Evolutionary conservation across 768 basidiomycete species (phyloP).

Genomic region (Termitomyces sp.): DNA sequence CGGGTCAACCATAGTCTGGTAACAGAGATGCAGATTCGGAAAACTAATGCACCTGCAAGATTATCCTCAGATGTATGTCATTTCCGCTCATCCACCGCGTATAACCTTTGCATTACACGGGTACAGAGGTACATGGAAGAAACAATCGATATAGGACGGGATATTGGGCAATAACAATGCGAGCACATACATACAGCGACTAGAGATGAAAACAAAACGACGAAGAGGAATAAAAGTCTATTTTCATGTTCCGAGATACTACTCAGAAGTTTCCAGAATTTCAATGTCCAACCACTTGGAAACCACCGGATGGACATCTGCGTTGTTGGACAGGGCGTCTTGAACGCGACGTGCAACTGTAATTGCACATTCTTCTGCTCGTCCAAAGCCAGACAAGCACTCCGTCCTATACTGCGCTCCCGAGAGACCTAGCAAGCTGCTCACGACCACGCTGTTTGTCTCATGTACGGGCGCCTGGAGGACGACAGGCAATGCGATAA

Average conservation of each 20-base stretch:
- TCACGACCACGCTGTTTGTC: conserved; percentile 34
- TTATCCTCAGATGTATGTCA: not conserved
- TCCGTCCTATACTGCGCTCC: conserved; percentile 64
- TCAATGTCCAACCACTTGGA: conserved; percentile 50
- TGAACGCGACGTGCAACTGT: conserved; percentile 55
- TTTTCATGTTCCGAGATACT: not conserved
- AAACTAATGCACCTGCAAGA: not conserved
- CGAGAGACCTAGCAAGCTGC: conserved; percentile 49
- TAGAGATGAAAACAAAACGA: not conserved
- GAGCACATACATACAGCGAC: not conserved
- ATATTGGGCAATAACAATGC: not conserved
- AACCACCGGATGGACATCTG: conserved; percentile 28
- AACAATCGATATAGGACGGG: not conserved
- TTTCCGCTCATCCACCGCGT: not conserved
- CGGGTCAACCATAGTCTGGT: not conserved
- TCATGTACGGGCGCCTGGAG: conserved; percentile 45
- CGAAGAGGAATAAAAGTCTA: not conserved
- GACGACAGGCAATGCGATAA: conserved; percentile 68
- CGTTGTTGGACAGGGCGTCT: conserved; percentile 36
- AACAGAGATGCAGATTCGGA: not conserved
- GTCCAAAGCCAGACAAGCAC: conserved; percentile 69
- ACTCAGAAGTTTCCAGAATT: conserved; percentile 22
- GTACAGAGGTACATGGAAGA: not conserved
- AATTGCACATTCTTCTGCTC: conserved; percentile 69
- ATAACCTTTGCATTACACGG: not conserved